These are phyloP conservation scores for Acanthamoeba triangularis DNA, from an alignment of 208 protist genomes.

Conservation along the genomic window DNA sequence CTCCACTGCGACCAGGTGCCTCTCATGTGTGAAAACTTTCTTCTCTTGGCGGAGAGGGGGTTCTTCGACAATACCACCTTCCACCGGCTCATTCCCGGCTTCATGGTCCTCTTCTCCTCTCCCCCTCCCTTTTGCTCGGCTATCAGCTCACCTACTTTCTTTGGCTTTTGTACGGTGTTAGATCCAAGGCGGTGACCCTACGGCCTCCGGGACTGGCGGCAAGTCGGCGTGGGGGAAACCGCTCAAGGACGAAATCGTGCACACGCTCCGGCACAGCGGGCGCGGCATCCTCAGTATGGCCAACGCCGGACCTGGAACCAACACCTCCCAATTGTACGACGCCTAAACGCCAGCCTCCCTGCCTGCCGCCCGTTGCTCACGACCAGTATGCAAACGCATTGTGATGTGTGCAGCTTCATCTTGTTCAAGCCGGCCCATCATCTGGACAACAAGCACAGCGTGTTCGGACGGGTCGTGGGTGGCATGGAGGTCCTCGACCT, in stretches of 20 bases:
- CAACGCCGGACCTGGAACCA: constrained; percentile 92
- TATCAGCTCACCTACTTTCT: neutral
- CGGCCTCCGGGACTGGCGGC: constrained; percentile 92
- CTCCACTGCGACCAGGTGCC: constrained; percentile 83
- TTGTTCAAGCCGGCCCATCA: constrained; percentile 87
- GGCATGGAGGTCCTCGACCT: constrained; percentile 87
- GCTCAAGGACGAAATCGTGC: constrained; percentile 90
- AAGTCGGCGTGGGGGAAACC: constrained; percentile 86
- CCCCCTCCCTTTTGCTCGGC: constrained; percentile 40
- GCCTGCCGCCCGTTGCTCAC: neutral
- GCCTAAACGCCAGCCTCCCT: neutral
- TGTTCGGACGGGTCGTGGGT: constrained; percentile 92
- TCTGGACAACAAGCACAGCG: constrained; percentile 91
- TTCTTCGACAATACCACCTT: constrained; percentile 92
- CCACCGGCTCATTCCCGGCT: constrained; percentile 92
- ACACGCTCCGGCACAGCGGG: constrained; percentile 65
- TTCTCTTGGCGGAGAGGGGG: constrained; percentile 81
- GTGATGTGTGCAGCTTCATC: constrained; percentile 87
- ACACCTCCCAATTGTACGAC: constrained; percentile 90
- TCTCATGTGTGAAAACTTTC: constrained; percentile 90
- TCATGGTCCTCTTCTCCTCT: constrained; percentile 89
- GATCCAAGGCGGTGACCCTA: constrained; percentile 90
- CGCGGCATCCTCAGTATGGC: constrained; percentile 93
- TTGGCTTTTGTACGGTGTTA: neutral
- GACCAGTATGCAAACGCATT: neutral